These are phyloP conservation scores for Catenaria anguillulae DNA, from an alignment of 371 early-diverging fungal species.

Conservation along the genomic window DNA sequence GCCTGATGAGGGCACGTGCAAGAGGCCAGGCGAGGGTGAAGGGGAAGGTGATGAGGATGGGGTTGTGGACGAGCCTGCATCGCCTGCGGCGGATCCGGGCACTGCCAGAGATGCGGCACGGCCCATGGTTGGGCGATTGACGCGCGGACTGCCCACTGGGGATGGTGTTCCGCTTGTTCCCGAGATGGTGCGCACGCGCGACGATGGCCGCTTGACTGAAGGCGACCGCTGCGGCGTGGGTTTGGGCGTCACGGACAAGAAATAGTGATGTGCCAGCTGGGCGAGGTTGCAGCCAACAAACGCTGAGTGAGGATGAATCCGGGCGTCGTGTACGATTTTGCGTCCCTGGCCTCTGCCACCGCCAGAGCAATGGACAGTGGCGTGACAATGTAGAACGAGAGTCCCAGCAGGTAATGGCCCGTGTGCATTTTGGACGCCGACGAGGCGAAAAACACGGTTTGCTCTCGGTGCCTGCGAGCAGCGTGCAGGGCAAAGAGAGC, in stretches of 20 bases:
- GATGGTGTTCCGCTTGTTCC: too few relatives aligned
- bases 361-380: not conserved
- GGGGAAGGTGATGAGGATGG: too few relatives aligned
- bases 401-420: slow-evolving; percentile 4
- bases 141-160: not conserved
- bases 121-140: not conserved
- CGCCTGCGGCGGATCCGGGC: not conserved
- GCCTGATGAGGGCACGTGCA: not conserved
- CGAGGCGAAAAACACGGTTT: not conserved
- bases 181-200: not conserved
- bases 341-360: not conserved
- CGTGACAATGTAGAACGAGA: slow-evolving; percentile 2
- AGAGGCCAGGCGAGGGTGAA: not conserved
- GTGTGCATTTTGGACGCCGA: slow-evolving; percentile 5
- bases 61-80: not conserved
- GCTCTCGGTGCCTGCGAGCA: not conserved
- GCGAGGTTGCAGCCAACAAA: not conserved
- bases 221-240: not conserved
- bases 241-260: not conserved
- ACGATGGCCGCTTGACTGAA: not conserved
- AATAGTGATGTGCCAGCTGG: not conserved
- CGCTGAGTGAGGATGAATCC: not conserved
- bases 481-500: not conserved
- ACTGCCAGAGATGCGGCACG: too few relatives aligned
- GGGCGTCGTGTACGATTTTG: not conserved